Base-by-base conservation (phyloP, 2,329 filamentous ascomycete species). In the Pseudogymnoascus destructans region DNA sequence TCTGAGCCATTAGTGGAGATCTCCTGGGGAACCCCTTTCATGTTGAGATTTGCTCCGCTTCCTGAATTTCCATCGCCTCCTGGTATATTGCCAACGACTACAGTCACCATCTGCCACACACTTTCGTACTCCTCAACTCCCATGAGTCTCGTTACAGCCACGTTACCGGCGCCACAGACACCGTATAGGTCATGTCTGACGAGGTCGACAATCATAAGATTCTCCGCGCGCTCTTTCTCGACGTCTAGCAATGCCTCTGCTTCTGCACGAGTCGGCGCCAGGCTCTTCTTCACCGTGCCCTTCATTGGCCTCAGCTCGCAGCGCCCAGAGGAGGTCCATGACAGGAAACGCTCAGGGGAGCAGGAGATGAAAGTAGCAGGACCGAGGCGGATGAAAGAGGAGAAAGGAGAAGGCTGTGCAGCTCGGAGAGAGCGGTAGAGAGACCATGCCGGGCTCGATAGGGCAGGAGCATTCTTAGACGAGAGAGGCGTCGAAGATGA, bases 191-290 rank as follows among this genome's bases (percentile, higher is more conserved):
- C 92, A 68, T 97, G 92, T 0, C 92, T 81, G n/a, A 96, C 93
- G 0, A 97, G 77, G 70, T 97, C 92, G 2, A 95, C 91, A 66
- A 97, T 96, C 93, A 97, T 97, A 21, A 97, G 79, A 67, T 97
- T 97, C 74, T 97, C 92, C 0, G 92, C 92, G 65, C 88, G 84
- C 70, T 97, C 93, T 70, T 97, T 97, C 19, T 87, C 85, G 0
- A 88, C 79, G 59, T 85, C 81, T 11, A 96, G 79, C 36, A 95
- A 80, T 25, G 74, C 73, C 61, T 85, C 82, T 0, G 92, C 91
- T 66, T 87, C 79, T 4, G 77, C 79, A n/a, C 86, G 75, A 0
- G 86, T 93, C 35, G 85, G 69, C 1, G 75, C 76, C 0, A 77
- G 74, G 0, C 79, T 80, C 66, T 95, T 95, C 65, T 84, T 84